These are phyloP conservation scores for Carex kokanica DNA, from an alignment of 176 grass and related monocot genomes.

Conservation along the genomic window DNA sequence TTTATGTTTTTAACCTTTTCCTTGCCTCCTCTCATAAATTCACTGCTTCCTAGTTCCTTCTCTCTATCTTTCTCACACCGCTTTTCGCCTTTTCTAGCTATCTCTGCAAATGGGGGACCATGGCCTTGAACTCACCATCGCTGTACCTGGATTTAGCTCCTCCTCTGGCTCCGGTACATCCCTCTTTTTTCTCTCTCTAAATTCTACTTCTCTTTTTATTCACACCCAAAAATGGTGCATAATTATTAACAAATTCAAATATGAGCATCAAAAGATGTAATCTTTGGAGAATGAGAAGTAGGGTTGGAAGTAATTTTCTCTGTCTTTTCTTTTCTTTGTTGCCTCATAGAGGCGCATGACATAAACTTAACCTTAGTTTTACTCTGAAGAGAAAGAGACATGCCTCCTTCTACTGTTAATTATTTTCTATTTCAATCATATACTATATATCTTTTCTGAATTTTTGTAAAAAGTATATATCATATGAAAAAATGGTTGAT, in stretches of 20 bases:
- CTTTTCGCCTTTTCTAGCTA: conserved; percentile 33
- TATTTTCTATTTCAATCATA: not conserved
- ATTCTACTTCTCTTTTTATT: not conserved
- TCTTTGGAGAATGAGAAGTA: not conserved
- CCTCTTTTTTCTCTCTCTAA: not conserved
- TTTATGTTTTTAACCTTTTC: conserved; percentile 32
- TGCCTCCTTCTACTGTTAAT: not conserved
- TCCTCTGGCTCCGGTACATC: conserved; percentile 74
- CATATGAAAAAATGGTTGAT: not conserved
- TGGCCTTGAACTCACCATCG: conserved; percentile 96
- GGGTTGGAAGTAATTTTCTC: conserved; percentile 21
- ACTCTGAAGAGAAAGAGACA: conserved; percentile 22
- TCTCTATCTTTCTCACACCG: conserved; percentile 24
- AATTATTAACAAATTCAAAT: not conserved
- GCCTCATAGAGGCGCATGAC: conserved; percentile 16
- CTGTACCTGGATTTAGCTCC: conserved; percentile 71
- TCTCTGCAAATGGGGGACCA: conserved; percentile 49
- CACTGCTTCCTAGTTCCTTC: conserved; percentile 21
- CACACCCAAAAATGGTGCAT: not conserved
- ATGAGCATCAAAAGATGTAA: not conserved
- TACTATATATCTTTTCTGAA: not conserved
- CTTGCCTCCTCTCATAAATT: conserved; percentile 6
- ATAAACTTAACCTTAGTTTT: conserved; percentile 14
- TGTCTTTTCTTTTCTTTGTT: conserved; percentile 15
- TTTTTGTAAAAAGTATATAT: not conserved